Conservation (phyloP, 2,329 filamentous ascomycete species). For the Lizonia empirigonia region DNA sequence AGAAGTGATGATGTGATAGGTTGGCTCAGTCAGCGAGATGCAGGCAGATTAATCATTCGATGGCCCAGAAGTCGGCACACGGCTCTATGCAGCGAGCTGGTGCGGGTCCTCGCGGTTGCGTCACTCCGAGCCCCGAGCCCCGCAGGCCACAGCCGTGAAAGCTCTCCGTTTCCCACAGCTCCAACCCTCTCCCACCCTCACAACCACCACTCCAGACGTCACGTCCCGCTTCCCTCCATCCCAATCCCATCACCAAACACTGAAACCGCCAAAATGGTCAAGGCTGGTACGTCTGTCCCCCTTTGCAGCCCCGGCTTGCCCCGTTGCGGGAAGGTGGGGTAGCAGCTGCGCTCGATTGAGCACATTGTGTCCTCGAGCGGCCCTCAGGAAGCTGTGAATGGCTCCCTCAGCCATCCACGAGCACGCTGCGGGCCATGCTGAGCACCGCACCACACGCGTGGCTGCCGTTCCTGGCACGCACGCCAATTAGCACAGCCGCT, state of each 20-base stretch:
- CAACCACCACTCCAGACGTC: conserved; percentile 17
- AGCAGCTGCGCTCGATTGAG: conserved; percentile 62
- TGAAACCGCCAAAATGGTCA: conserved; percentile 86
- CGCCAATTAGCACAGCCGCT: conserved; percentile 33
- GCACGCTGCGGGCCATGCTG: conserved; percentile 35
- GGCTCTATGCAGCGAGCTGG: conserved; percentile 21
- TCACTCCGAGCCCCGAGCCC: conserved; percentile 42
- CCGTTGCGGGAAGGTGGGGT: conserved; percentile 42
- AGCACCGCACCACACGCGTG: conserved; percentile 10
- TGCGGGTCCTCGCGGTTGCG: conserved; percentile 35
- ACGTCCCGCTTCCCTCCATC: conserved; percentile 22
- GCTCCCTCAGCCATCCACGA: conserved; percentile 27
- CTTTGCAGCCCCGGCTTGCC: conserved; percentile 26
- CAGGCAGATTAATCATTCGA: conserved; percentile 37
- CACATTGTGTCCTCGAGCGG: conserved; percentile 54
- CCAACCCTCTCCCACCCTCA: conserved; percentile 15
- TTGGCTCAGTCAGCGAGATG: conserved; percentile 15
- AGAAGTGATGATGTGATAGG: conserved; percentile 7
- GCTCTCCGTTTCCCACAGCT: conserved; percentile 20
- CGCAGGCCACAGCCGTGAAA: conserved; percentile 35
- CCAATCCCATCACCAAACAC: conserved; percentile 24
- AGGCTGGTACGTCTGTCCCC: conserved; percentile 75
- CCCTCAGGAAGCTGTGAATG: conserved; percentile 15
- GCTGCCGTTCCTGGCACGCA: conserved; percentile 13
- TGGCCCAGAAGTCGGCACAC: conserved; percentile 24